A percentile compares a stretch with the other conserved stretches of the same genome.
Conservation (phyloP, 257 asterid species). For the Mentha longifolia region DNA sequence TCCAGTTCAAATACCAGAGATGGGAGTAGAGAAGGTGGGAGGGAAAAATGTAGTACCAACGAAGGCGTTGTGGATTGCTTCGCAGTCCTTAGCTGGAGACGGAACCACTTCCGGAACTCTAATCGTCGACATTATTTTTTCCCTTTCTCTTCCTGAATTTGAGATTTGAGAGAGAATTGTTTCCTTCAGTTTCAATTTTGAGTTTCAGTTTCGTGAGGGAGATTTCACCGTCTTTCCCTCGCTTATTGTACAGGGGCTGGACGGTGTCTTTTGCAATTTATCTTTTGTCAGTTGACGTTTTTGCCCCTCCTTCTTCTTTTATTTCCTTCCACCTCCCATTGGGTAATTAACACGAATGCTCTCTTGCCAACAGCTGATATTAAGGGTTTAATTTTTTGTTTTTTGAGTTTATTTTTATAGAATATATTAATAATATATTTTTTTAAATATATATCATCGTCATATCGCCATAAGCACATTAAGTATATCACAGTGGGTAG, state of each 20-base stretch:
- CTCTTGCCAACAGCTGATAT: too few relatives aligned
- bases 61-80: conserved; percentile 49
- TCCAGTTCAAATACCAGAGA: too few relatives aligned
- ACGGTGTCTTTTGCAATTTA: background rate
- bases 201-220: background rate
- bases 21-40: too few relatives aligned
- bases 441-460: too few relatives aligned
- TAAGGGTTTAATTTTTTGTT: too few relatives aligned
- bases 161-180: background rate
- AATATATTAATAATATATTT: too few relatives aligned
- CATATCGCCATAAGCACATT: too few relatives aligned
- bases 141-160: background rate
- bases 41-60: background rate
- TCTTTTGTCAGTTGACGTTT: background rate
- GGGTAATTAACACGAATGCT: too few relatives aligned
- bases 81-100: conserved; percentile 68
- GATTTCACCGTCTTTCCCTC: background rate
- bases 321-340: background rate
- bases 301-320: background rate
- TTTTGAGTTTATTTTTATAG: too few relatives aligned
- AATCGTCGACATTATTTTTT: conserved; percentile 60
- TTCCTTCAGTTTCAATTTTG: background rate
- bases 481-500: too few relatives aligned
- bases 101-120: conserved; percentile 59
- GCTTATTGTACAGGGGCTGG: background rate